phyloP scores from a whole-genome alignment of 345 rosid species.

The Acer negundo region DNA sequence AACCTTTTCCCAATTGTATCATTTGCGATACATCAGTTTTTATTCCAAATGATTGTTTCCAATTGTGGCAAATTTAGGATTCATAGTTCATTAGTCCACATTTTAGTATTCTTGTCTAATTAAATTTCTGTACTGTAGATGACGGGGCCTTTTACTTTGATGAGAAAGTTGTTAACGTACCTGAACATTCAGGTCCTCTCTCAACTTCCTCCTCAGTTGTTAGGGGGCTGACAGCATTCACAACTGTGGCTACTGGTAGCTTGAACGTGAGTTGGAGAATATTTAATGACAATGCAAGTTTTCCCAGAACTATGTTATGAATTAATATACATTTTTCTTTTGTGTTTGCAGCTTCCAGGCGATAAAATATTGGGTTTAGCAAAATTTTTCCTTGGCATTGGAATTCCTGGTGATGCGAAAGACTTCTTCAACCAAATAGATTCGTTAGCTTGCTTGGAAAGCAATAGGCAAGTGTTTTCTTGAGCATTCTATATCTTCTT shows the following conservation, averaged over 20 bases:
- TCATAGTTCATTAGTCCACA: background rate
- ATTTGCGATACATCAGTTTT: background rate
- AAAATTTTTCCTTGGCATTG: constrained; percentile 81
- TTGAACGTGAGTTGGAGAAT: constrained; percentile 52
- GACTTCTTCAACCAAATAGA: constrained; percentile 85
- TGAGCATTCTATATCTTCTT: background rate
- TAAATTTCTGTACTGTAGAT: constrained; percentile 43
- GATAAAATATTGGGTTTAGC: constrained; percentile 84
- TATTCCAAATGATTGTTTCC: background rate
- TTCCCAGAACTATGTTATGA: constrained; percentile 16
- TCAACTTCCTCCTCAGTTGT: constrained; percentile 84
- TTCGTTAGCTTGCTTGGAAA: constrained; percentile 81
- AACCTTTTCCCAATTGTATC: background rate
- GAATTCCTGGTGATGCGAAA: constrained; percentile 85
- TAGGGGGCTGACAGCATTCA: constrained; percentile 71
- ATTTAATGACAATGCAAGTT: constrained; percentile 5
- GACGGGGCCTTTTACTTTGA: constrained; percentile 86
- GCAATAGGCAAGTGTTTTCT: constrained; percentile 59
- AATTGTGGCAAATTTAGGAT: background rate
- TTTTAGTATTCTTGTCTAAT: background rate
- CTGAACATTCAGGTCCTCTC: constrained; percentile 61
- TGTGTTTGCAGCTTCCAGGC: constrained; percentile 68
- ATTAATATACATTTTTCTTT: constrained; percentile 23
- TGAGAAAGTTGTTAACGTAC: constrained; percentile 57
- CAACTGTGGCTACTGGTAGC: constrained; percentile 57